Evolutionary conservation across 176 grass and related monocot species (phyloP), one percentile per base, ranked within the genome.

Genomic region (Neostapfia colusana): DNA sequence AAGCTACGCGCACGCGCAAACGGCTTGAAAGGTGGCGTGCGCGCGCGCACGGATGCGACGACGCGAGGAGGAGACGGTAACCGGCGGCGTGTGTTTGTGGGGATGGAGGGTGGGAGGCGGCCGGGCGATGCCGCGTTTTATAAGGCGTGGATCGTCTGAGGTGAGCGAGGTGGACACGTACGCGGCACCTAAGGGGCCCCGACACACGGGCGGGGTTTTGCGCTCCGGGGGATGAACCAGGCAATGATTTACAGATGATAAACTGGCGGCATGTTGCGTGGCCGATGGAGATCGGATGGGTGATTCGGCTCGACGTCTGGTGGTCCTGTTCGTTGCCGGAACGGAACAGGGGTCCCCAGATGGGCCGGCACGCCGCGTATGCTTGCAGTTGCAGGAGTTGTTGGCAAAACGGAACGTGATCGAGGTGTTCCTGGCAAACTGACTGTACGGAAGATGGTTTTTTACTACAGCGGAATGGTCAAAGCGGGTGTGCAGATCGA

Each of bases 91-190:
- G 70, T 4, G 58, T 79, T 65, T 45, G 31, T 21, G 73, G 37
- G 67, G 60, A 35, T 65, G 44, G 60, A 35, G 70, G 44, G 25
- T 15, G 42, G 31, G 31, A 11, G 43, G 43, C 4, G 28, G 28
- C 26, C 18, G 17, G 34, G 60, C 35, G 75, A 3, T 14, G 24
- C 28, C 53, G 25, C 38, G 59, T 73, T 91, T 88, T 83, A 85
- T 89, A 85, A 85, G 59, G 51, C 48, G 55, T n/a, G 15, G n/a
- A n/a, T 5, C 15, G 11, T 43, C n/a, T n/a, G n/a, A n/a, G n/a
- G n/a, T 31, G 31, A 31, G 31, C 5, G 27, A 63, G 28, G 23
- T 25, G 58, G 46, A 21, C 77, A 60, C 56, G 82, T 28, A 84
- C 36, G 78, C 65, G 78, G 72, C 57, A 21, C 55, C 72, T 0